These are phyloP conservation scores for Cutaneotrichosporon daszewskae DNA, from an alignment of 1,284 basidiomycete genomes.

Conservation along the genomic window DNA sequence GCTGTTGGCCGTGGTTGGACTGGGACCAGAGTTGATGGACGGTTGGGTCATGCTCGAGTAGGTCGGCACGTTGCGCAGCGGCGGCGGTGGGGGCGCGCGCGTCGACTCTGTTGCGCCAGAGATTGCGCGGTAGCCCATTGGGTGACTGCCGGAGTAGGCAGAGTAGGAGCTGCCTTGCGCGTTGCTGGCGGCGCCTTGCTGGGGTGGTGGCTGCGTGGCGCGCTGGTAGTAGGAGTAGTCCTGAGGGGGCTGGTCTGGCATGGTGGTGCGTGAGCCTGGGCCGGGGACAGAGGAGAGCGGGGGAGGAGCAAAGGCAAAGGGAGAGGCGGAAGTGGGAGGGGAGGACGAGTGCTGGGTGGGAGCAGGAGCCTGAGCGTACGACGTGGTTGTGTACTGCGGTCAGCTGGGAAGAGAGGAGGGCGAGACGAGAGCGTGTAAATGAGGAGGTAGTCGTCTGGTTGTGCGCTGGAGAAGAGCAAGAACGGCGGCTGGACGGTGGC, in stretches of 20 bases:
- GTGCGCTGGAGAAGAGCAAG: too few relatives aligned
- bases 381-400: too few relatives aligned
- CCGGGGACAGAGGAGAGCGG: constrained; percentile 28
- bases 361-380: too few relatives aligned
- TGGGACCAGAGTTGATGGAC: constrained; percentile 8
- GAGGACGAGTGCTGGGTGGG: too few relatives aligned
- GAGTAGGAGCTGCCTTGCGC: constrained; percentile 17
- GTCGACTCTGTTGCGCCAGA: constrained; percentile 26
- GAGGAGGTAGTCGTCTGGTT: too few relatives aligned
- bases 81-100: constrained; percentile 20
- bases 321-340: constrained; percentile 33
- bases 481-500: too few relatives aligned
- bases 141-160: constrained; percentile 23
- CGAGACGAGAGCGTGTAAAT: too few relatives aligned
- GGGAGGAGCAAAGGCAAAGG: constrained; percentile 42
- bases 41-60: constrained; percentile 10
- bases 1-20: constrained; percentile 12
- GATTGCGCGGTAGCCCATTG: constrained; percentile 36
- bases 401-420: too few relatives aligned
- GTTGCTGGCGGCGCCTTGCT: constrained; percentile 7
- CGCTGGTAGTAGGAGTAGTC: constrained; percentile 11
- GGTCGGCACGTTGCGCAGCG: constrained; percentile 19
- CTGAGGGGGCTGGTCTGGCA: constrained; percentile 16
- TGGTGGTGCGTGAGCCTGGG: constrained; percentile 14
- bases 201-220: constrained; percentile 1